These are phyloP conservation scores for Austroboletus festivus DNA, from an alignment of 768 basidiomycete genomes.

Conservation along the genomic window DNA sequence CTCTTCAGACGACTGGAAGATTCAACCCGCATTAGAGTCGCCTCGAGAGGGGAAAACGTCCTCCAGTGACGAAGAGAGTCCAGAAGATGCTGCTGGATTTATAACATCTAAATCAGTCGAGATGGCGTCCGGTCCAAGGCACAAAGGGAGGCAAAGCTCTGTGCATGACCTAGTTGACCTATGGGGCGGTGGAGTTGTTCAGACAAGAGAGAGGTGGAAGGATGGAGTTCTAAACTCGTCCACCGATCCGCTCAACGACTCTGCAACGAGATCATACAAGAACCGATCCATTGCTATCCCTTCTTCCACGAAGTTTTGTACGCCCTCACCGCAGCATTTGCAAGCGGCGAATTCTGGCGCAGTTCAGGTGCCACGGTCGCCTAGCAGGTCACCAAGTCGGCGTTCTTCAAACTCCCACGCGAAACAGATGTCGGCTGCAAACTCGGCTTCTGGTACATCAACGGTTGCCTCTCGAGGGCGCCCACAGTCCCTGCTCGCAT, in stretches of 20 bases:
- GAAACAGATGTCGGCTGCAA: slow-evolving; percentile 30
- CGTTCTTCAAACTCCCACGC: slow-evolving; percentile 27
- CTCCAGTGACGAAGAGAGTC: slow-evolving; percentile 57
- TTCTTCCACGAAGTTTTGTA: slow-evolving; percentile 17
- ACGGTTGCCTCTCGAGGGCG: slow-evolving; percentile 49
- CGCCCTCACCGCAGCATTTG: slow-evolving; percentile 26
- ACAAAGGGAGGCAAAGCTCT: slow-evolving; percentile 66
- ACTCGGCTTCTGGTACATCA: slow-evolving; percentile 21
- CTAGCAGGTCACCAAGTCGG: slow-evolving; percentile 30
- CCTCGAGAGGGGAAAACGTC: slow-evolving; percentile 34
- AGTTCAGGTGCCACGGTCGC: slow-evolving; percentile 22
- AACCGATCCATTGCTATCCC: slow-evolving; percentile 18
- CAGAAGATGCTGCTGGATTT: slow-evolving; percentile 44
- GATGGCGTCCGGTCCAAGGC: slow-evolving; percentile 28
- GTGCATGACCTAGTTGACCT: slow-evolving; percentile 81
- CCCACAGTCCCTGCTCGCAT: slow-evolving; percentile 80
- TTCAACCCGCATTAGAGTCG: slow-evolving; percentile 29
- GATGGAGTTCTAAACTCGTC: slow-evolving; percentile 18
- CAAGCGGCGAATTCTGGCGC: slow-evolving; percentile 16
- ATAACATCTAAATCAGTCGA: slow-evolving; percentile 18
- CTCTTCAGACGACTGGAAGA: slow-evolving; percentile 49
- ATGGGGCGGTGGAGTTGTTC: slow-evolving; percentile 58
- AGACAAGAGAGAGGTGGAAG: slow-evolving; percentile 43
- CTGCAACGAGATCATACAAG: slow-evolving; percentile 16
- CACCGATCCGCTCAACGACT: slow-evolving; percentile 14